Evolutionary conservation across 140 eudicot genomes (phyloP).

Genomic region (Anethum foeniculum): DNA sequence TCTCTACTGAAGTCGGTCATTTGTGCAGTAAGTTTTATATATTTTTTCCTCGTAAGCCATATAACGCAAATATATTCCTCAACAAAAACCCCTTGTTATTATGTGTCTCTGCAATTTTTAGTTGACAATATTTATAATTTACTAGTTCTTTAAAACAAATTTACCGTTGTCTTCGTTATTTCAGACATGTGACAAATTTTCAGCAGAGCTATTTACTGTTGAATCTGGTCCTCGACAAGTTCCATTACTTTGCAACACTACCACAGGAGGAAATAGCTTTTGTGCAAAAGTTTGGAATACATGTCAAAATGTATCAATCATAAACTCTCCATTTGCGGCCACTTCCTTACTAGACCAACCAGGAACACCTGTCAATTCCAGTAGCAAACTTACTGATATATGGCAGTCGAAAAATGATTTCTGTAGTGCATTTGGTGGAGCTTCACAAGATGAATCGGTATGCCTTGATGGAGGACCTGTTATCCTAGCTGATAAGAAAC

Average conservation of each 20-base stretch:
- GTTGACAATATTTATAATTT: not conserved
- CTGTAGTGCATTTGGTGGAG: slow-evolving; percentile 58
- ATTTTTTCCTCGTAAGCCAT: not conserved
- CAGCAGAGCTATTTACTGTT: slow-evolving; percentile 50
- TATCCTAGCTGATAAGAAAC: slow-evolving; percentile 21
- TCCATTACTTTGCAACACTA: slow-evolving; percentile 78
- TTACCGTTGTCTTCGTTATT: slow-evolving; percentile 4
- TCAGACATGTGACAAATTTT: slow-evolving; percentile 76
- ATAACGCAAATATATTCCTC: not conserved
- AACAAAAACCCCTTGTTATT: not conserved
- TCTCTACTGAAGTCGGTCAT: slow-evolving; percentile 59
- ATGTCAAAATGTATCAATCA: slow-evolving; percentile 50
- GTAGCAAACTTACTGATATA: slow-evolving; percentile 43
- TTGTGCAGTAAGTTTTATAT: slow-evolving; percentile 51
- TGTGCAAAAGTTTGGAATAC: slow-evolving; percentile 68
- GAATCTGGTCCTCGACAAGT: slow-evolving; percentile 40
- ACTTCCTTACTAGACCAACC: slow-evolving; percentile 44
- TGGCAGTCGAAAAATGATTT: slow-evolving; percentile 63
- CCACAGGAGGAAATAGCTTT: slow-evolving; percentile 23
- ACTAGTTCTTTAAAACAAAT: not conserved
- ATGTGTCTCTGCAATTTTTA: not conserved
- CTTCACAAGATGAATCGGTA: slow-evolving; percentile 33
- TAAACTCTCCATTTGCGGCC: slow-evolving; percentile 54
- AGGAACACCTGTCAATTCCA: slow-evolving; percentile 31
- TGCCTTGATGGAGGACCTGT: slow-evolving; percentile 58